Evolutionary conservation across 352 stramenopile genomes (phyloP).

Genomic region (Poterioochromonas sp.): DNA sequence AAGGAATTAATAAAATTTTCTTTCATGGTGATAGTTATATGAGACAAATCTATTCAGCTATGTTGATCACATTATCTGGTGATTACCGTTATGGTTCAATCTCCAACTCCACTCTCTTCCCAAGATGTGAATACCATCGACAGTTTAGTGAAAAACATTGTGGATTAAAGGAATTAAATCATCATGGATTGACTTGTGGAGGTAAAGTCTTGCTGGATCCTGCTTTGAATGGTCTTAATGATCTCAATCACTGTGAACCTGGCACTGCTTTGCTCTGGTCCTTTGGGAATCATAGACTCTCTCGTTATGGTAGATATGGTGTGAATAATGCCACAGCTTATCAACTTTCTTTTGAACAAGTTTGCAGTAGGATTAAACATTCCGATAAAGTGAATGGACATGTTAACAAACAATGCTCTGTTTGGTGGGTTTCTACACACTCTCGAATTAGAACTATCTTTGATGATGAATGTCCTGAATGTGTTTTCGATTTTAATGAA

Average conservation of each 20-base stretch:
- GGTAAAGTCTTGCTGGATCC: conserved; percentile 10
- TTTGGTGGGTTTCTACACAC: conserved; percentile 20
- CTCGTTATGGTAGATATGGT: neutral
- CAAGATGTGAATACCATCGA: neutral
- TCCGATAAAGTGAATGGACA: neutral
- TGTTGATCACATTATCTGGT: conserved; percentile 18
- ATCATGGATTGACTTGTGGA: conserved; percentile 3
- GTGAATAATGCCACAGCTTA: conserved; percentile 12
- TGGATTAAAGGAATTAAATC: conserved; percentile 1
- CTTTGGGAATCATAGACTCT: conserved; percentile 11
- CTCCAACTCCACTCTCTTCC: neutral
- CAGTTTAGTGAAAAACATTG: conserved; percentile 15
- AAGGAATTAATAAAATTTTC: neutral
- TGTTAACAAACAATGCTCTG: neutral
- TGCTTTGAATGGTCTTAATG: neutral
- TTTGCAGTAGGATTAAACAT: neutral
- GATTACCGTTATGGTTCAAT: conserved; percentile 12
- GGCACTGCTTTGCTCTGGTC: neutral
- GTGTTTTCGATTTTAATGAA: neutral
- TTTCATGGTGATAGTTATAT: conserved; percentile 25
- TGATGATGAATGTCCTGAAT: neutral
- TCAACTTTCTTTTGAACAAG: neutral
- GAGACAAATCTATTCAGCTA: conserved; percentile 16
- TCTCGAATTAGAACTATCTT: neutral
- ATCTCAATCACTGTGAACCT: neutral